A percentile compares a stretch with the other conserved stretches of the same genome.
Evolutionary conservation across 139 green algal species (phyloP).

Genomic region (Mesostigma viride): DNA sequence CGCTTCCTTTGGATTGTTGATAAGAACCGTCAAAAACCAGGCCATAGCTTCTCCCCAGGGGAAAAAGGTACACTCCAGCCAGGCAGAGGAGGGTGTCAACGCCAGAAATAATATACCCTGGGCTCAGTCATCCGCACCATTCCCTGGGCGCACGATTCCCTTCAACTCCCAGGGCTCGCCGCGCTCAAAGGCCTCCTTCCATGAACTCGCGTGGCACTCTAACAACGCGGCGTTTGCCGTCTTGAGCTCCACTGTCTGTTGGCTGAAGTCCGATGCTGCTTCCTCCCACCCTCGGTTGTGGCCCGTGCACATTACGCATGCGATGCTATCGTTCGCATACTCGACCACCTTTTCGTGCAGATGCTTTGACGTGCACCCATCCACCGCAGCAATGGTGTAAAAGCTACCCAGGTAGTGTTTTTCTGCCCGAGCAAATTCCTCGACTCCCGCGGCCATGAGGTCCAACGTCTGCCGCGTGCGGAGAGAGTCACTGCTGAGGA

Average conservation of each 20-base stretch:
- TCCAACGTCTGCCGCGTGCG: neutral
- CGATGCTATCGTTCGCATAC: neutral
- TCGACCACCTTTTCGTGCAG: neutral
- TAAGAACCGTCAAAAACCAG: no score
- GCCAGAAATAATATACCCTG: no score
- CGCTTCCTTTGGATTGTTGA: no score
- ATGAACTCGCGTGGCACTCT: neutral
- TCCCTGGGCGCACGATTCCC: no score
- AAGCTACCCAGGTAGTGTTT: neutral
- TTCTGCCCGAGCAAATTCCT: neutral
- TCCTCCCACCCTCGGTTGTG: conserved; percentile 15
- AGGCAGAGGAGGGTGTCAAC: no score
- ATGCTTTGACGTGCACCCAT: neutral
- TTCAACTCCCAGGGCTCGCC: no score
- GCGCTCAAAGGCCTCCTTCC: neutral
- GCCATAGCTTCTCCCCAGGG: no score
- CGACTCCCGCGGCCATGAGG: neutral
- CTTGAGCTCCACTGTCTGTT: neutral
- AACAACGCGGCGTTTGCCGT: neutral
- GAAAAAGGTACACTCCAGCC: no score
- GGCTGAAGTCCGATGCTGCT: neutral
- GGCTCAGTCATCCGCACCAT: no score
- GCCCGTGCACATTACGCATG: neutral
- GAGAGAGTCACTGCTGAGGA: no score
- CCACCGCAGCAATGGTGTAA: neutral